Percentiles rank a stretch among this genome's conserved stretches.
phyloP scores from a whole-genome alignment of 495 filamentous ascomycete genomes.

The Choiromyces venosus region DNA sequence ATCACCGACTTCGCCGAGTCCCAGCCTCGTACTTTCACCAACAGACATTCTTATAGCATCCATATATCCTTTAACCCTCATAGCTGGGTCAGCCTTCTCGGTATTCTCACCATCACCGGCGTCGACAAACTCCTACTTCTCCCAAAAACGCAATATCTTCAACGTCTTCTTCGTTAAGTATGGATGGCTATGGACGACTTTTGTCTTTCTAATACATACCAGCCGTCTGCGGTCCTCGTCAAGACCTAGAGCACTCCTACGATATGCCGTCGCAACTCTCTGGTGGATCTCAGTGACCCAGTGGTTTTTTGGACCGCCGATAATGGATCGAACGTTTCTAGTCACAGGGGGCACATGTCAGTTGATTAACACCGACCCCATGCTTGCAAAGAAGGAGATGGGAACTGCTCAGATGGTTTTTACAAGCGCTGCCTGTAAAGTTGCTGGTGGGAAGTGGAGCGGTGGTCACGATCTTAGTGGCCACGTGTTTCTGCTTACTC shows the following conservation, averaged over 20 bases:
- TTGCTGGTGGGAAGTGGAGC: conserved; percentile 71
- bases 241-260: conserved; percentile 51
- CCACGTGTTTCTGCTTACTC: conserved; percentile 86
- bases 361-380: conserved; percentile 43
- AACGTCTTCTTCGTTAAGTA: conserved; percentile 90
- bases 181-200: conserved; percentile 85
- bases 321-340: conserved; percentile 80
- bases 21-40: conserved; percentile 44
- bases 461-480: conserved; percentile 92
- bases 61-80: conserved; percentile 69
- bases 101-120: conserved; percentile 66
- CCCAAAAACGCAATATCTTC: conserved; percentile 82
- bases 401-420: conserved; percentile 52
- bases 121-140: conserved; percentile 71
- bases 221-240: conserved; percentile 38
- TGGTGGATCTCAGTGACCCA: conserved; percentile 82
- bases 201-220: conserved; percentile 54
- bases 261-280: conserved; percentile 65
- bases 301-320: conserved; percentile 87
- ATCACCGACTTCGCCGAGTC: neutral
- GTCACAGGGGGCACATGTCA: conserved; percentile 79
- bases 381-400: conserved; percentile 38
- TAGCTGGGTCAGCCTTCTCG: conserved; percentile 74
- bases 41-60: conserved; percentile 57
- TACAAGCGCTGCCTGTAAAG: conserved; percentile 75